Evolutionary conservation across 768 basidiomycete genomes (phyloP).

Genomic region (Suillus ampliporus): DNA sequence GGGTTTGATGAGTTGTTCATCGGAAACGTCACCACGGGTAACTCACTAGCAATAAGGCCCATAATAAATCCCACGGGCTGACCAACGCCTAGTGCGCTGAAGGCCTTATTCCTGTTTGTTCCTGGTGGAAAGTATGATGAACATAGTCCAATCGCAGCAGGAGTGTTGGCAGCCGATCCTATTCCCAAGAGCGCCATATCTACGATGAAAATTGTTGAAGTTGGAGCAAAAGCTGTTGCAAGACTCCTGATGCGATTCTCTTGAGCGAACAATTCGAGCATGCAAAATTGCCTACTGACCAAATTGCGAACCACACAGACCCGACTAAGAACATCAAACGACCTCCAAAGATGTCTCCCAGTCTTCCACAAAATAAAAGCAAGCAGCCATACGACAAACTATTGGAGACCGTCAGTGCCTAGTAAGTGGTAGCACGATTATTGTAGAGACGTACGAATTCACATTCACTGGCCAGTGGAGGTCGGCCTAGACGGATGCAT

Average conservation of each 20-base stretch:
- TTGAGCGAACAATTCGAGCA: not conserved
- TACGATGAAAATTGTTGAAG: slow-evolving; percentile 32
- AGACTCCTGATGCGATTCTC: slow-evolving; percentile 30
- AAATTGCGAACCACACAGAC: slow-evolving; percentile 38
- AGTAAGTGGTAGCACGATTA: too few species aligned
- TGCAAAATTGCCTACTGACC: slow-evolving; percentile 20
- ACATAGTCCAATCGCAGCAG: slow-evolving; percentile 33
- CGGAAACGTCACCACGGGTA: not conserved
- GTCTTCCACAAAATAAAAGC: slow-evolving; percentile 30
- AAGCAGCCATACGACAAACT: slow-evolving; percentile 33
- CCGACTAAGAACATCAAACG: slow-evolving; percentile 36
- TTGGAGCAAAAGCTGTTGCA: slow-evolving; percentile 35
- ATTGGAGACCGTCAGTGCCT: not conserved
- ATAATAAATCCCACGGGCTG: slow-evolving; percentile 41
- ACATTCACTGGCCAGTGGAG: slow-evolving; percentile 34
- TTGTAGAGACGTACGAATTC: slow-evolving; percentile 25
- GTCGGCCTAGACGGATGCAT: slow-evolving; percentile 15
- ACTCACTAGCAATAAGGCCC: slow-evolving; percentile 38
- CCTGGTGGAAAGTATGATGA: slow-evolving; percentile 38
- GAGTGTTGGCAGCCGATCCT: slow-evolving; percentile 42
- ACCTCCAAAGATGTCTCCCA: slow-evolving; percentile 32
- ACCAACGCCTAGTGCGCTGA: slow-evolving; percentile 41
- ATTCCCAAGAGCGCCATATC: slow-evolving; percentile 39
- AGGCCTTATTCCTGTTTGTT: slow-evolving; percentile 34
- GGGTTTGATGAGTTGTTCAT: not conserved